phyloP scores from a whole-genome alignment of 805 yeast genomes.

The Osmozyma mogii region DNA sequence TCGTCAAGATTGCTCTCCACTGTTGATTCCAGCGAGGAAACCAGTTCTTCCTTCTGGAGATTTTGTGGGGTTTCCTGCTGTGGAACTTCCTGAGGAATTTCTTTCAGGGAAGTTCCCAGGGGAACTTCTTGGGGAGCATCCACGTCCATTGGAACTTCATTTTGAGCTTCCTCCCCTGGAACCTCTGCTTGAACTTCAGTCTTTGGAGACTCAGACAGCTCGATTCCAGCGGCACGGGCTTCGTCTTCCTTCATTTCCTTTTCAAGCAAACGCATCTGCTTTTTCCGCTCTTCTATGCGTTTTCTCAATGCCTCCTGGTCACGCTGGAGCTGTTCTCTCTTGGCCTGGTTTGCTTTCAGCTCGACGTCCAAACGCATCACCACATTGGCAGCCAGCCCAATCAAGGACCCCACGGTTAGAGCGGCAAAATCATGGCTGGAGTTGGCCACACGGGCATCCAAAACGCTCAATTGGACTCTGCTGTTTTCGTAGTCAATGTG shows the following conservation, averaged over 20 bases:
- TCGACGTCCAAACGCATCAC: slow-evolving; percentile 9
- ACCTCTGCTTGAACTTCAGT: slow-evolving; percentile 1
- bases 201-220: slow-evolving; percentile 1
- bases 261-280: neutral
- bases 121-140: slow-evolving; percentile 14
- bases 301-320: slow-evolving; percentile 3
- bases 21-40: too few species aligned
- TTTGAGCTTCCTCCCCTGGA: slow-evolving; percentile 2
- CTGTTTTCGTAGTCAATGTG: slow-evolving; percentile 13
- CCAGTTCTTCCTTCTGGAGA: too few species aligned
- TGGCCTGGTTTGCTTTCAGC: neutral
- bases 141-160: neutral
- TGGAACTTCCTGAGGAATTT: too few species aligned
- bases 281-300: slow-evolving; percentile 1
- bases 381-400: slow-evolving; percentile 11
- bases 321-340: slow-evolving; percentile 2
- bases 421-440: slow-evolving; percentile 3
- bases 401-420: slow-evolving; percentile 6
- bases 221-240: too few species aligned
- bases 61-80: too few species aligned
- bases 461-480: slow-evolving; percentile 10
- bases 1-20: too few species aligned
- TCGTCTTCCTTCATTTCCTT: slow-evolving; percentile 1
- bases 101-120: too few species aligned
- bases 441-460: slow-evolving; percentile 5